Evolutionary conservation across 225 moss, liverwort and hornwort species (phyloP), one percentile per base, ranked within the genome.

Genomic region (Rhytidiadelphus loreus): DNA sequence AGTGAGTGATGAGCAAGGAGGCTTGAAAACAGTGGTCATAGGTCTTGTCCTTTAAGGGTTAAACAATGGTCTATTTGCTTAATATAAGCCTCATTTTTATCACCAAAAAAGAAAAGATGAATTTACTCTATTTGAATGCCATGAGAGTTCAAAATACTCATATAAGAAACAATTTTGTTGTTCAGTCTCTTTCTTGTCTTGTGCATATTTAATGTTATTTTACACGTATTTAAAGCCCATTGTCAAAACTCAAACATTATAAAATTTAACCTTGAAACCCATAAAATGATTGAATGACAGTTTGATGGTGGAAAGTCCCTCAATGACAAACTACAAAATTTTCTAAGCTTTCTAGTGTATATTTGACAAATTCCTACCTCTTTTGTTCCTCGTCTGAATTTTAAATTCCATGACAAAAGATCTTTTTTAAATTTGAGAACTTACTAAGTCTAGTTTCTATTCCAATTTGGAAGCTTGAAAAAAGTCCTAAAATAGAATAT

Each of bases 131-230:
- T 16, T 16, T 16, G 9, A 43, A 71, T 44, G 17, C 29, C 11
- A 17, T 44, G 17, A 29, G 4, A 44, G 3, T 17, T 72, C 11
- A 17, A 44, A 44, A 26, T 44, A 17, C 0, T 72, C 10, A 72
- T 6, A 28, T 17, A 44, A 9, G 10, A 28, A 43, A 44, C 9
- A 72, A 72, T 29, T 29, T 73, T 46, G 7, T 73, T 73, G 3
- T 18, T 44, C 29, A 0, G 0, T 72, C 17, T 44, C 2, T 46
- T 2, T 73, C 7, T 11, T 30, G 30, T 4, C 7, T 41, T 41
- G 1, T 41, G 1, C 41, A 70, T 70, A 15, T 3, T 8, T 73
- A 29, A 30, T 18, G 4, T 46, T 74, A 7, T 46, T 46, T 28
- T 46, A 7, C 3, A 46, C 39, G 39, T 39, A 35, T 19, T 65